Conservation (phyloP, 345 rosid genomes). For the Eucalyptus cloeziana region DNA sequence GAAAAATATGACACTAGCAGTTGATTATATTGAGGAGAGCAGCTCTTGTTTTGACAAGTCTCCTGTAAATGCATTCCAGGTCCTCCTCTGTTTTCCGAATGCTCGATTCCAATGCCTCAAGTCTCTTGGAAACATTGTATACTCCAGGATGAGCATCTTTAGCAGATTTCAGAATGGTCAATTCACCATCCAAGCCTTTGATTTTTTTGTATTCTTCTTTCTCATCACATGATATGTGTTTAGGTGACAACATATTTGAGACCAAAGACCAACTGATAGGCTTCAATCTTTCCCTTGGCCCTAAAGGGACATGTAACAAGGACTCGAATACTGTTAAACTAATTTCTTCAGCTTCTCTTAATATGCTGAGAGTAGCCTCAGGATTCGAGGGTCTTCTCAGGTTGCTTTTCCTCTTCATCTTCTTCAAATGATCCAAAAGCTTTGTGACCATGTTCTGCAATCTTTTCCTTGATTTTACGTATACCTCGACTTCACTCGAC, state of each 20-base stretch:
- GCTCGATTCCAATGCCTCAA: slow-evolving; percentile 12
- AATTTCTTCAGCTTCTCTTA: neutral
- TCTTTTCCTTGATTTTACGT: neutral
- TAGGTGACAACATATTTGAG: neutral
- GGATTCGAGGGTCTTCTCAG: neutral
- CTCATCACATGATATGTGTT: neutral
- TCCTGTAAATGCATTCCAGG: slow-evolving; percentile 23
- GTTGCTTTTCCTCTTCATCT: neutral
- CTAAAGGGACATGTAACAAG: neutral
- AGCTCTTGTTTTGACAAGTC: slow-evolving; percentile 30
- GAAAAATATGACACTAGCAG: neutral
- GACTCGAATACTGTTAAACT: neutral
- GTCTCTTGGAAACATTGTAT: neutral
- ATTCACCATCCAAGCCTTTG: neutral
- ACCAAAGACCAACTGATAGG: neutral
- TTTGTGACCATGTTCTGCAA: neutral
- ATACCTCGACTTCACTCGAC: neutral
- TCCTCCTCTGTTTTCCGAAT: slow-evolving; percentile 22
- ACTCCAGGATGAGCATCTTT: neutral
- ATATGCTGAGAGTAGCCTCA: neutral
- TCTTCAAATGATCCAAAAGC: neutral
- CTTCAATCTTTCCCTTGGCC: neutral
- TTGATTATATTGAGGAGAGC: slow-evolving; percentile 20
- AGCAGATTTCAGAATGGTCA: neutral
- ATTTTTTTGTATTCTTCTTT: neutral